A percentile compares a stretch with the other conserved stretches of the same genome.
phyloP scores from a whole-genome alignment of 768 basidiomycete genomes.

The Strobilomyces dryophilus region DNA sequence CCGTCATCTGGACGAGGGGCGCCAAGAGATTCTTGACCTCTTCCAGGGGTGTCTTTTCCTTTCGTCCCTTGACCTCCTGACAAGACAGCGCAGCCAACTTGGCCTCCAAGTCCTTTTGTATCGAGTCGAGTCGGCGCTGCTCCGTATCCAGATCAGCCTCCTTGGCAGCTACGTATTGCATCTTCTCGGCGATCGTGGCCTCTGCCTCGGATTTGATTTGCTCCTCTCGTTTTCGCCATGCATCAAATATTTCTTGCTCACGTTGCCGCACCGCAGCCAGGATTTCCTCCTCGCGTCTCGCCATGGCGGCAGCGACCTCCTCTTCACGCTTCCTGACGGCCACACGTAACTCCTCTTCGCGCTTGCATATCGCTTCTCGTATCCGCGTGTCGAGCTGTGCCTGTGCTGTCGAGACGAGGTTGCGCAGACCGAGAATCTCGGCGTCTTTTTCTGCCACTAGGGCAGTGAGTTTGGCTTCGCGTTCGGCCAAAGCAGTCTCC shows the following conservation, averaged over 20 bases:
- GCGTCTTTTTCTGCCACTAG: slow-evolving; percentile 54
- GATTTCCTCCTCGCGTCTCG: slow-evolving; percentile 65
- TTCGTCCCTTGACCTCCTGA: slow-evolving; percentile 35
- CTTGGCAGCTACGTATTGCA: slow-evolving; percentile 45
- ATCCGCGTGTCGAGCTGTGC: slow-evolving; percentile 43
- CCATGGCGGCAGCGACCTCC: slow-evolving; percentile 63
- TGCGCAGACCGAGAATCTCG: slow-evolving; percentile 51
- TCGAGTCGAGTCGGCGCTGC: slow-evolving; percentile 43
- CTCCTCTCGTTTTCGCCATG: slow-evolving; percentile 52
- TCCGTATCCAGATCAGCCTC: slow-evolving; percentile 54
- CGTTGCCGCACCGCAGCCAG: slow-evolving; percentile 61
- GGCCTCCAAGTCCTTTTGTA: slow-evolving; percentile 48
- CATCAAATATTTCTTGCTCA: slow-evolving; percentile 59
- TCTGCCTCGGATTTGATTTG: slow-evolving; percentile 50
- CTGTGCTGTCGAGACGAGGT: slow-evolving; percentile 37
- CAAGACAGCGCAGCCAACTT: slow-evolving; percentile 44
- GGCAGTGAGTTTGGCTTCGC: slow-evolving; percentile 47
- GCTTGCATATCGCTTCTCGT: slow-evolving; percentile 53
- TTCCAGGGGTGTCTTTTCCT: slow-evolving; percentile 60
- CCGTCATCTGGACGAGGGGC: slow-evolving; percentile 40
- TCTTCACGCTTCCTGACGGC: slow-evolving; percentile 65
- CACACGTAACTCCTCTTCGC: slow-evolving; percentile 67
- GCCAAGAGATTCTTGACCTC: slow-evolving; percentile 70
- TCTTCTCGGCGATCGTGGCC: slow-evolving; percentile 33
- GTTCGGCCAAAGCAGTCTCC: slow-evolving; percentile 52